These are phyloP conservation scores for Solanum dulcamara DNA, from an alignment of 257 asterid species.

Conservation along the genomic window DNA sequence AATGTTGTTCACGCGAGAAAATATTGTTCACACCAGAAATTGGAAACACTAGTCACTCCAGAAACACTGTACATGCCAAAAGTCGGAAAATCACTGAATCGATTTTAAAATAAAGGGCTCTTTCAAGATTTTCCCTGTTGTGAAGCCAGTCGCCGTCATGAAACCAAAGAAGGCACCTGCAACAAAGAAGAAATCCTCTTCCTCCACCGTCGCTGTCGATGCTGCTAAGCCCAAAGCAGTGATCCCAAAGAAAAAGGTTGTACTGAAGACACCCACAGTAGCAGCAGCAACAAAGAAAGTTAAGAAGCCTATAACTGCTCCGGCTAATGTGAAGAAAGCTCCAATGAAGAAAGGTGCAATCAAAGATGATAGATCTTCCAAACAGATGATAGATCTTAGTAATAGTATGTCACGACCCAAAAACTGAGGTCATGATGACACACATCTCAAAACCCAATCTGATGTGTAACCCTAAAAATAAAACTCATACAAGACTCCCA, in stretches of 20 bases:
- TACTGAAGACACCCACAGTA: background rate
- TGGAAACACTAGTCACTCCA: no score
- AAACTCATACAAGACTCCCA: no score
- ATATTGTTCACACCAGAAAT: no score
- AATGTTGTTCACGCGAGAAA: no score
- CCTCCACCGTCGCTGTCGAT: background rate
- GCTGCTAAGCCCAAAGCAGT: slow-evolving; percentile 22
- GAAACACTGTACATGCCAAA: no score
- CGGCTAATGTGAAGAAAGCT: slow-evolving; percentile 2
- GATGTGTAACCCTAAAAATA: no score
- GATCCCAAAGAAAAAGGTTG: background rate
- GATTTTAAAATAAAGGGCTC: slow-evolving; percentile 46
- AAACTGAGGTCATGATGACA: no score
- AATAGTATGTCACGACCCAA: no score
- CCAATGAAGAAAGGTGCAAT: background rate
- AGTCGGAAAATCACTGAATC: no score
- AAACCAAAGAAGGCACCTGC: slow-evolving; percentile 15
- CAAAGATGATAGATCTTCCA: no score
- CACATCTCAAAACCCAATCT: no score
- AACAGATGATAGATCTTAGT: no score
- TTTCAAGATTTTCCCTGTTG: slow-evolving; percentile 23
- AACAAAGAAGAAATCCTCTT: background rate
- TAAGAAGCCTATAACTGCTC: slow-evolving; percentile 3
- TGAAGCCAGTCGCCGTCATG: background rate
- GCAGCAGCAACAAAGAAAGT: slow-evolving; percentile 3